These are phyloP conservation scores for Coemansia sp. DNA, from an alignment of 192 early-diverging fungal genomes.

Conservation along the genomic window DNA sequence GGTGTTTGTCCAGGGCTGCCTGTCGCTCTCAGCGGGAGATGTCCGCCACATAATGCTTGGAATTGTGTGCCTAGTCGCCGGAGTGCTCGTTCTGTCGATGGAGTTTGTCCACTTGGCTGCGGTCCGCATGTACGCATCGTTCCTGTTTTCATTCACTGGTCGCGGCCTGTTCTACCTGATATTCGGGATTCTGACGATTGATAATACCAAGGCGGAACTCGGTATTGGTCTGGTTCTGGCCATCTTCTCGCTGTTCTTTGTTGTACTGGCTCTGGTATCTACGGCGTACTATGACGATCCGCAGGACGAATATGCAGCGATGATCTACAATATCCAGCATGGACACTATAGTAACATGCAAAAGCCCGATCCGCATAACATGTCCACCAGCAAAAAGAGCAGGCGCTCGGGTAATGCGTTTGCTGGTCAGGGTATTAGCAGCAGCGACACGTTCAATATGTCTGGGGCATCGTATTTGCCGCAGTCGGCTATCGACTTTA, in stretches of 20 bases:
- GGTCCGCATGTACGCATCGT: slow-evolving; percentile 41
- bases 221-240: slow-evolving; percentile 29
- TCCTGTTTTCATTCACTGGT: slow-evolving; percentile 42
- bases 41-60: slow-evolving; percentile 47
- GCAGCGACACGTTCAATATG: slow-evolving; percentile 20
- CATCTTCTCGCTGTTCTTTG: slow-evolving; percentile 7
- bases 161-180: slow-evolving; percentile 42
- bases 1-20: slow-evolving; percentile 34
- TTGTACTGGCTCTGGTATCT: slow-evolving; percentile 15
- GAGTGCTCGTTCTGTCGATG: slow-evolving; percentile 5
- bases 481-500: slow-evolving; percentile 3
- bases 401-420: slow-evolving; percentile 6
- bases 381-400: not conserved
- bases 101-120: slow-evolving; percentile 40
- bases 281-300: slow-evolving; percentile 33
- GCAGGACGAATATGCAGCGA: slow-evolving; percentile 31
- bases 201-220: slow-evolving; percentile 13
- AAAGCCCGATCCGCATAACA: not conserved
- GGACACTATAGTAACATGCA: slow-evolving; percentile 14
- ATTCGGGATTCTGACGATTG: slow-evolving; percentile 28
- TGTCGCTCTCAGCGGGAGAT: slow-evolving; percentile 28
- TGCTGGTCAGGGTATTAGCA: slow-evolving; percentile 22
- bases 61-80: slow-evolving; percentile 27
- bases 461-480: slow-evolving; percentile 7
- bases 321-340: slow-evolving; percentile 34